Evolutionary conservation across 139 green algal genomes (phyloP).

Genomic region (Bryopsis sp.): DNA sequence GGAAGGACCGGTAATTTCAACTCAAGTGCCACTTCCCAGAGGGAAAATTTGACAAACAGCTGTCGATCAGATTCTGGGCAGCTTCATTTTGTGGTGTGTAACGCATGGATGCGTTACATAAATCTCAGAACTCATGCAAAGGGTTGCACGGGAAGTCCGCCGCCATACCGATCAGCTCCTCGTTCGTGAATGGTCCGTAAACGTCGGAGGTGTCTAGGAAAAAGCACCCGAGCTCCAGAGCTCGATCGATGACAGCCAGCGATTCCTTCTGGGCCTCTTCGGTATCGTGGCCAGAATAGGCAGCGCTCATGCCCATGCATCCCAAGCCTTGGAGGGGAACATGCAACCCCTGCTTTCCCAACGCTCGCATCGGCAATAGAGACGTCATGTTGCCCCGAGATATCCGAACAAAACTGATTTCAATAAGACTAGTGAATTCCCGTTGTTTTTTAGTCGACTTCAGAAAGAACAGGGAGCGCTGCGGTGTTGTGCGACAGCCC

Average conservation of each 20-base stretch:
- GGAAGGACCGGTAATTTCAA: not conserved
- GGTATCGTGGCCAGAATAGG: constrained; percentile 22
- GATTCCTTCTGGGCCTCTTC: constrained; percentile 28
- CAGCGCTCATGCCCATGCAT: constrained; percentile 33
- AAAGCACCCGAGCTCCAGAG: constrained; percentile 40
- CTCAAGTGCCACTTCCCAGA: too few species aligned
- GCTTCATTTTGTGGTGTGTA: not conserved
- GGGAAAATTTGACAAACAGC: too few species aligned
- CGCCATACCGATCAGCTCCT: constrained; percentile 45
- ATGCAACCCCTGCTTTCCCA: constrained; percentile 25
- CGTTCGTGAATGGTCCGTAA: constrained; percentile 59
- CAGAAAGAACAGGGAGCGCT: too few species aligned
- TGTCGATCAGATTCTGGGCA: not conserved
- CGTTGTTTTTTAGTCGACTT: too few species aligned
- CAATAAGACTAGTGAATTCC: too few species aligned
- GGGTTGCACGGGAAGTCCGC: not conserved
- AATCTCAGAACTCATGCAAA: not conserved
- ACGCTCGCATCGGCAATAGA: constrained; percentile 1
- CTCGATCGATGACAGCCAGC: constrained; percentile 34
- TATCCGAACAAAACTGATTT: too few species aligned
- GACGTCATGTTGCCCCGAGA: too few species aligned
- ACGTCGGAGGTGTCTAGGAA: constrained; percentile 54
- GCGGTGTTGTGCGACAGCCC: too few species aligned
- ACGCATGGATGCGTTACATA: not conserved
- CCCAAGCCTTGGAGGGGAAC: constrained; percentile 26